Base-by-base conservation (phyloP, 2,329 filamentous ascomycete genomes). In the Aphanoascus verrucosus region DNA sequence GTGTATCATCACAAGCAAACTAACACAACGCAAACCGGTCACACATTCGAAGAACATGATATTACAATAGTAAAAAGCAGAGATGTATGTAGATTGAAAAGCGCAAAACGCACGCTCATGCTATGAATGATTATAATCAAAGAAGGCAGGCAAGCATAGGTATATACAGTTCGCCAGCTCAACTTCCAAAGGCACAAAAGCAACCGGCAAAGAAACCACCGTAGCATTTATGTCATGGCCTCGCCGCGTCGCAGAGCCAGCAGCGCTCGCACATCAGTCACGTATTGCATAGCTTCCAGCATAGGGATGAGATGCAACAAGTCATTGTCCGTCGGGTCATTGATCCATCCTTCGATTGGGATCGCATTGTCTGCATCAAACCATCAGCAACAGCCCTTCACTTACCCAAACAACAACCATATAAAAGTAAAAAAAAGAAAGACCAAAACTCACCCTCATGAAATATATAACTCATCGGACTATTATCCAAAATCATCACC, bases 401-500 rank as follows among this genome's bases (percentile, higher is more conserved):
- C 12, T 11, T 48, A 45, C 12, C 11, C 40, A 8, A 44, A 20
- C 12, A 48, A 42, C 23, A 34, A 11, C n/a, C 34, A 3, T 5
- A 31, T 23, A 23, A 15, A 19, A 43, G 6, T 9, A 52, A 28
- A 53, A 40, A 42, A 45, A 12, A 43, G 48, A 56, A 20, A 35
- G 41, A 43, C 11, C 19, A 32, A 35, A 46, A 6, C 17, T 40
- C 9, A 93, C 93, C 91, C 83, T 95, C 89, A 67, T 97, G 91
- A 72, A 97, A 97, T 73, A 96, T 87, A 72, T 97, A 98, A 73
- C 90, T 96, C 75, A 96, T 81, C 53, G 93, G 93, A 69, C 89
- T 96, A 67, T 98, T 98, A 74, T 98, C 93, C 70, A 98, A 76
- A 67, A 98, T 98, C 86, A 97, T 95, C 56, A 98, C 93, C 72